phyloP scores from a whole-genome alignment of 2,329 filamentous ascomycete genomes.

The Eutypa lata region DNA sequence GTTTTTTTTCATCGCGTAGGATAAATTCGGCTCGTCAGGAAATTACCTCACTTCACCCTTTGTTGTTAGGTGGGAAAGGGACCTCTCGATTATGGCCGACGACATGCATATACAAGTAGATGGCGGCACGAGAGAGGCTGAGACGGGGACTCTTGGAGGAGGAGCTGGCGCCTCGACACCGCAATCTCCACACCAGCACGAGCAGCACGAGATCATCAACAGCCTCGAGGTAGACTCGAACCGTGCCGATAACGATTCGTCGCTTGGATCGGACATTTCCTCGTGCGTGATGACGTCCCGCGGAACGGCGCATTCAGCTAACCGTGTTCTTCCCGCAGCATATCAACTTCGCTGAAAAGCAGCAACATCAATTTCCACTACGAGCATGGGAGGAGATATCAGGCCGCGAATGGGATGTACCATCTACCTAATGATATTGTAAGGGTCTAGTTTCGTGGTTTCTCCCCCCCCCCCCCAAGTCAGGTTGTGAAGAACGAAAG shows the following conservation, averaged over 20 bases:
- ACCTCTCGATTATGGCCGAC: background rate
- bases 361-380: slow-evolving; percentile 11
- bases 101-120: background rate
- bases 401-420: slow-evolving; percentile 14
- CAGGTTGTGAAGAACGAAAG: background rate
- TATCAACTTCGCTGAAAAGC: slow-evolving; percentile 13
- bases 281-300: slow-evolving; percentile 9
- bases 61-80: no score
- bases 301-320: background rate
- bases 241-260: slow-evolving; percentile 12
- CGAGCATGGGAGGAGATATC: slow-evolving; percentile 14
- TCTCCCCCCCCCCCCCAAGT: background rate
- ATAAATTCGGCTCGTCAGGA: no score
- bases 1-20: no score
- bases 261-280: slow-evolving; percentile 14
- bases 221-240: slow-evolving; percentile 14
- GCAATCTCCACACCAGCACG: background rate
- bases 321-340: slow-evolving; percentile 2
- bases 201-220: slow-evolving; percentile 5
- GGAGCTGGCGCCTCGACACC: background rate
- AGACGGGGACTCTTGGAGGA: no score
- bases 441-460: background rate
- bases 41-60: no score
- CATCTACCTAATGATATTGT: slow-evolving; percentile 18
- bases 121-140: background rate